Evolutionary conservation across 805 yeast genomes (phyloP), one percentile per base, ranked within the genome.

Genomic region (Kodamaea nitidulidarum): DNA sequence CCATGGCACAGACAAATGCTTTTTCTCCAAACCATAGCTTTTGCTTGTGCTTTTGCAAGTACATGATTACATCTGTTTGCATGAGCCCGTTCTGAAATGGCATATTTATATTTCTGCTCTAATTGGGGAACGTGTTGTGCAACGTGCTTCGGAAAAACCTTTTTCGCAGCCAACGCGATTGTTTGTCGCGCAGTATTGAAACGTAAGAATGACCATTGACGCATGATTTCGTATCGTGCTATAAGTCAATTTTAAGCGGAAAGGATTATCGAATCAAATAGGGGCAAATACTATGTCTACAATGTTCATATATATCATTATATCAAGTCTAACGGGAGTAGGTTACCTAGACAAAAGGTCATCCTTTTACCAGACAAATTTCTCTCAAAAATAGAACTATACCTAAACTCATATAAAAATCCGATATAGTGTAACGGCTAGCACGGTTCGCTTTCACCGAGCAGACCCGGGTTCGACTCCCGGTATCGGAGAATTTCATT

Each of bases 381-480:
- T n/a, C n/a, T n/a, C n/a, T n/a, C n/a, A n/a, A n/a, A n/a, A n/a
- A n/a, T n/a, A n/a, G n/a, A n/a, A n/a, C n/a, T n/a, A n/a, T n/a
- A n/a, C n/a, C n/a, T n/a, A n/a, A n/a, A n/a, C n/a, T n/a, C n/a
- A n/a, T n/a, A n/a, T n/a, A n/a, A 30, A 4, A 7, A 10, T 78
- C 83, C 84, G 84, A 77, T 78, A 73, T 79, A 76, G 84, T 79
- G 84, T 79, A 79, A 78, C 81, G 84, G 84, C 80, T 78, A 79
- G 78, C 83, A 79, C 80, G 81, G 82, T 76, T 76, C 83, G 83
- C 84, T 79, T 79, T 80, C 84, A 79, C 84, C 83, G 84, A 76
- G 84, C 81, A 79, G 67, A 72, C 78, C 81, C 82, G 85, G 84
- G 85, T 80, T 80, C 85, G 84, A 80, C 83, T 78, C 85, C 85